Evolutionary conservation across 2,329 filamentous ascomycete species (phyloP).

Genomic region (Chaetomium globosum): DNA sequence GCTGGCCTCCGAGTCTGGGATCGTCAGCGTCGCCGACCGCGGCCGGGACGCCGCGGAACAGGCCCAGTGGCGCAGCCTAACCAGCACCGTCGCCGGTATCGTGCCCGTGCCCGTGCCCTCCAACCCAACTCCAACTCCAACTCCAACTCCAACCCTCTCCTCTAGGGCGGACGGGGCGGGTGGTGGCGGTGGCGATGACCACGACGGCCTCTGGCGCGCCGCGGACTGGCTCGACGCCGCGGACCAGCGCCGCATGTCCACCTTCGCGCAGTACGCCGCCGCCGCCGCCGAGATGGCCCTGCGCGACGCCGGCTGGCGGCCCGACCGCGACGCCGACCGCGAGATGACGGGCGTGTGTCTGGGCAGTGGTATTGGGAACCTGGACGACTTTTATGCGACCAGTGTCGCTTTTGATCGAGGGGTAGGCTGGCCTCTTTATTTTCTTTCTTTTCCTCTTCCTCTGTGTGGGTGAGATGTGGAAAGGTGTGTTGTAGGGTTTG

Average conservation of each 20-base stretch:
- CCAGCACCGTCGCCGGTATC: conserved; percentile 81
- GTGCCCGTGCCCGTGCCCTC: conserved; percentile 64
- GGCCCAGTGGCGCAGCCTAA: conserved; percentile 68
- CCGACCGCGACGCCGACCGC: conserved; percentile 60
- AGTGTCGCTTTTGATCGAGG: conserved; percentile 73
- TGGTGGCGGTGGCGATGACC: too few relatives aligned
- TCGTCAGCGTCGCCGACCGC: conserved; percentile 69
- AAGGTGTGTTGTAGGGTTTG: background rate
- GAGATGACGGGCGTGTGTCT: conserved; percentile 87
- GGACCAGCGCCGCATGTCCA: conserved; percentile 78
- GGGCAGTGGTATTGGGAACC: conserved; percentile 91
- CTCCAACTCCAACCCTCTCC: conserved; percentile 29
- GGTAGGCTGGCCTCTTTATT: conserved; percentile 52
- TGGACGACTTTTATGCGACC: conserved; percentile 87
- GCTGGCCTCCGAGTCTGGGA: conserved; percentile 75
- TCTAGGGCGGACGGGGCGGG: background rate
- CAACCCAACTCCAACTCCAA: too few relatives aligned
- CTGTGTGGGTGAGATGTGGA: background rate
- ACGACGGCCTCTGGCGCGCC: conserved; percentile 49
- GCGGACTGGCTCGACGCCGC: conserved; percentile 57
- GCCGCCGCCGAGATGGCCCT: conserved; percentile 86
- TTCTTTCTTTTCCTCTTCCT: background rate
- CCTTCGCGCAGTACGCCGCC: conserved; percentile 88
- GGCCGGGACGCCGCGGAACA: conserved; percentile 47
- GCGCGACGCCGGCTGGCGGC: conserved; percentile 76